Evolutionary conservation across 2,329 filamentous ascomycete genomes (phyloP), one percentile per base, ranked within the genome.

Genomic region (Microcyclospora pomicola): DNA sequence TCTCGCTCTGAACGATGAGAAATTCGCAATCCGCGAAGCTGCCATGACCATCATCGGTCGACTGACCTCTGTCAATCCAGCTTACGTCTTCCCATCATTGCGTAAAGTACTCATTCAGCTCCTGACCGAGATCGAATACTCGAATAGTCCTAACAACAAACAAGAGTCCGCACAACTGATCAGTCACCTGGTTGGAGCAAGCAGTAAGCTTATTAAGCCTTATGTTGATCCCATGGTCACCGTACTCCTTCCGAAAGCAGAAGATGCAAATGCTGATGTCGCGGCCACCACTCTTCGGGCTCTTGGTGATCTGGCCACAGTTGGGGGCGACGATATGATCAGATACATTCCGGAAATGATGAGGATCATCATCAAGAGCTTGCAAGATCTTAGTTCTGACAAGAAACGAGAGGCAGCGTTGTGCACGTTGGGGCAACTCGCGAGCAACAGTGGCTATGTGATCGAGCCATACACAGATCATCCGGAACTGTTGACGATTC

Each of bases 141-240:
- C 91, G 6, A 93, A 93, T 56, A 91, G 88, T 36, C 74, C 88
- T 6, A 77, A 85, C 34, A 93, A 88, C 61, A 96, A 96, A 60
- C 88, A 96, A 61, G 91, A 98, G 59, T 95, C 87, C 51, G 87
- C 91, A 9, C 87, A 86, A 55, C 68, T 98, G 2, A 80, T 98
- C 45, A 93, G 87, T 49, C 74, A 96, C 40, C 75, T 98, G 30
- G 88, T 96, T 6, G 81, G 86, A 45, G 92, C 95, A 53, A 88
- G 91, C 0, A 88, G 92, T 42, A 81, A 80, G 38, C 71, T 98
- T 10, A 93, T 98, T 56, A 88, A 88, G 58, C 88, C 91, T 2
- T 96, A 96, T 52, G 91, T 98, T 33, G 86, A 95, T 53, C 86
- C 91, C 1, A 96, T 98, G 74, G 83, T 96, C 38, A 81, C 81